Conservation (phyloP, 371 early-diverging fungal genomes). For the Conidiobolus coronatus region DNA sequence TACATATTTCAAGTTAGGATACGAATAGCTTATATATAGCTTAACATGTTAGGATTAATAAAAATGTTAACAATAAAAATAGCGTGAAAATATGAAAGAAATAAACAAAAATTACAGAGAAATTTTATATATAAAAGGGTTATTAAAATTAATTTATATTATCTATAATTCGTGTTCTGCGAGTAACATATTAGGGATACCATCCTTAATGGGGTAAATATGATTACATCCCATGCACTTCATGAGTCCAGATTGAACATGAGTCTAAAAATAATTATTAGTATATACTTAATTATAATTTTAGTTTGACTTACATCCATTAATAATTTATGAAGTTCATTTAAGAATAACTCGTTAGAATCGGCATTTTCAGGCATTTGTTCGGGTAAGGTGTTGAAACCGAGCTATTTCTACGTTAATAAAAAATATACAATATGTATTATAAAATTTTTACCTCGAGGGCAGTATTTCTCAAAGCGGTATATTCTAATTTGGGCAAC, state of each 20-base stretch:
- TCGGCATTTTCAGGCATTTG: constrained; percentile 42
- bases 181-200: constrained; percentile 92
- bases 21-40: too few relatives aligned
- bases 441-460: constrained; percentile 25
- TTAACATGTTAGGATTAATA: too few relatives aligned
- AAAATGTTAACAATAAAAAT: too few relatives aligned
- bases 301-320: constrained; percentile 34
- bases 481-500: constrained; percentile 67
- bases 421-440: neutral
- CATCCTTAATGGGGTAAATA: constrained; percentile 73
- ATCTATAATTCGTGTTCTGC: constrained; percentile 78
- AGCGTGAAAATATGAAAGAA: too few relatives aligned
- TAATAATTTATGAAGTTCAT: constrained; percentile 44
- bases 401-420: constrained; percentile 15
- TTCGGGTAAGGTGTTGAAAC: constrained; percentile 35
- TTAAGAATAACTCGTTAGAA: constrained; percentile 46
- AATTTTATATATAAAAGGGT: too few relatives aligned
- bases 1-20: too few relatives aligned
- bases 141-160: neutral
- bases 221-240: constrained; percentile 73
- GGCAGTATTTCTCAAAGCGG: constrained; percentile 48
- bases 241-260: constrained; percentile 74
- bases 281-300: neutral
- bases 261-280: constrained; percentile 17
- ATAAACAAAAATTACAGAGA: too few relatives aligned